Conservation (phyloP, 805 yeast species). For the Zygosaccharomyces lentus region DNA sequence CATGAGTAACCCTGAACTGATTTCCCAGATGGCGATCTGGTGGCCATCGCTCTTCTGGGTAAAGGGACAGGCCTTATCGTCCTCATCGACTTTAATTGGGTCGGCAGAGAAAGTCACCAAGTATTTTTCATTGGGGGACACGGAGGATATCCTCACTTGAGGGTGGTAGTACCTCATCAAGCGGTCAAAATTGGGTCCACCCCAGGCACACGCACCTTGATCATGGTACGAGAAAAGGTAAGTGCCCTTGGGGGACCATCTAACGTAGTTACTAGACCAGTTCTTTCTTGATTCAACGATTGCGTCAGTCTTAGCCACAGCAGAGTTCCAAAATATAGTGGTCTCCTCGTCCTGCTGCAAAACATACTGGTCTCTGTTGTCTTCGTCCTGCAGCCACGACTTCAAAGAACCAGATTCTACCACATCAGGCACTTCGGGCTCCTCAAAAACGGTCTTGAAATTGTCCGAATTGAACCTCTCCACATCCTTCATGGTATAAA, state of each 20-base stretch:
- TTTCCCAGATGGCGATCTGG: slow-evolving; percentile 89
- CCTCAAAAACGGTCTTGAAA: slow-evolving; percentile 56
- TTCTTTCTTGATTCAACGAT: slow-evolving; percentile 73
- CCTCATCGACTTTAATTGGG: slow-evolving; percentile 64
- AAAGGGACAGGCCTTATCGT: slow-evolving; percentile 71
- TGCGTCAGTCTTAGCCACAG: slow-evolving; percentile 64
- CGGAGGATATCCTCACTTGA: slow-evolving; percentile 82
- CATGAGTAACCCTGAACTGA: slow-evolving; percentile 73
- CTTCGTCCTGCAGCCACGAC: slow-evolving; percentile 86
- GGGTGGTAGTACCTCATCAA: slow-evolving; percentile 80
- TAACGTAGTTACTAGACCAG: slow-evolving; percentile 84
- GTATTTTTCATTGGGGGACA: slow-evolving; percentile 88
- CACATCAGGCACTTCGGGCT: slow-evolving; percentile 70
- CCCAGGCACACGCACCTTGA: slow-evolving; percentile 95
- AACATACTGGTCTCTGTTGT: slow-evolving; percentile 86
- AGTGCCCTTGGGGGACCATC: slow-evolving; percentile 92
- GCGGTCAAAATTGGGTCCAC: slow-evolving; percentile 74
- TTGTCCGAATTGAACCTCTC: slow-evolving; percentile 71
- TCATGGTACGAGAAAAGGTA: slow-evolving; percentile 83
- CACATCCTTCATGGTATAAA: slow-evolving; percentile 78
- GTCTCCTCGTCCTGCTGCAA: slow-evolving; percentile 76
- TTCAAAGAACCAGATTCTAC: slow-evolving; percentile 75
- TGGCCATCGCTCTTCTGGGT: slow-evolving; percentile 87
- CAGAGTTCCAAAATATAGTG: slow-evolving; percentile 83
- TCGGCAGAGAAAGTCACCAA: slow-evolving; percentile 86